Evolutionary conservation across 768 basidiomycete genomes (phyloP), one percentile per base, ranked within the genome.

Genomic region (Fistulinella prunicolor): DNA sequence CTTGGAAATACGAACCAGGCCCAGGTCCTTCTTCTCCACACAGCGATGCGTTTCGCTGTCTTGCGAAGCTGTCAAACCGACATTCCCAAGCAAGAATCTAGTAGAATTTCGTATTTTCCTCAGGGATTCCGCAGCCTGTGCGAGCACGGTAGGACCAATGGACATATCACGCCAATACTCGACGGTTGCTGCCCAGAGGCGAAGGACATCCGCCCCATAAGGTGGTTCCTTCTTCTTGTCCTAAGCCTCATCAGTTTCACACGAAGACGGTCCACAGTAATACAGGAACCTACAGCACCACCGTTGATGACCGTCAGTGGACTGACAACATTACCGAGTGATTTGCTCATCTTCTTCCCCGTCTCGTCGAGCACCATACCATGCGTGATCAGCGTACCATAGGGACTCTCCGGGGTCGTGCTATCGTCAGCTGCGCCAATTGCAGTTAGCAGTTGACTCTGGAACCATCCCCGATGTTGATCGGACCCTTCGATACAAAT

Each of bases 401-500:
- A 99, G 10, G 95, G 85, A 39, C 71, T 71, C 20, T 44, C 46
- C 3, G 66, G 57, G 35, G 50, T 64, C 23, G 46, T n/a, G 10
- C 8, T 28, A 16, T 34, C 45, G 3, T 51, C 56, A 0, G 55
- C 55, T 10, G 63, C 49, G 3, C 82, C 81, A 17, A 95, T 70
- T 9, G 83, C 79, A 4, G 96, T 98, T 39, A 99, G 71, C 22
- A 99, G 70, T 55, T 91, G 87, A 48, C 92, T 94, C 68, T 99
- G 96, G 74, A 99, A 99, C 95, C 95, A 99, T 9, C 95, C 95
- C 7, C 95, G 85, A 66, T 99, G 95, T 66, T 98, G 95, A 67
- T 99, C 95, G 1, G 89, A 88, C 13, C 96, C 96, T 61, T 99
- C 95, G 23, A 99, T 70, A 62, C 91, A 95, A 23, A 97, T 76